Percentiles rank a stretch among this genome's conserved stretches.
Evolutionary conservation across 257 asterid genomes (phyloP).

Genomic region (Solanum virginianum): DNA sequence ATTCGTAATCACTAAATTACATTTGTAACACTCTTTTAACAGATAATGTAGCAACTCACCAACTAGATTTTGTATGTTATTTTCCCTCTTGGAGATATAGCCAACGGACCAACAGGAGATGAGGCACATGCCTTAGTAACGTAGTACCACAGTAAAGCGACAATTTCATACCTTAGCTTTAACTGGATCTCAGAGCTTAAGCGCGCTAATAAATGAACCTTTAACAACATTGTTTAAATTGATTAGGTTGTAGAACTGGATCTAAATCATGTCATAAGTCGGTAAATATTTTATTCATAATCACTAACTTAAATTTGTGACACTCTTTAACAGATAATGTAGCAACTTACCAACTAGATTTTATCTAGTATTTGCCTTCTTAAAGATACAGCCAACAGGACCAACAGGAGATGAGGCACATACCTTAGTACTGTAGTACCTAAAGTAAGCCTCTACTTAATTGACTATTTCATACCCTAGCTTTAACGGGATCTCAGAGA

Average conservation of each 20-base stretch:
- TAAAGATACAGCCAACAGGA: not conserved
- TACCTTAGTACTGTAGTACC: not conserved
- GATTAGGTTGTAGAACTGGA: not conserved
- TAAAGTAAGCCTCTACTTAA: not conserved
- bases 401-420: not conserved
- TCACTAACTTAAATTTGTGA: not conserved
- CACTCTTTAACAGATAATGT: not conserved
- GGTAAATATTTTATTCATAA: too few relatives aligned
- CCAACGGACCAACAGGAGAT: not conserved
- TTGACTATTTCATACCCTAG: not conserved
- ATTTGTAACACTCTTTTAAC: not conserved
- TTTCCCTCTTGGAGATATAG: not conserved
- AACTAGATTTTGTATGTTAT: not conserved
- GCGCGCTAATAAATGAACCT: not conserved
- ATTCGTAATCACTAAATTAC: not conserved
- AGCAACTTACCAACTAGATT: not conserved
- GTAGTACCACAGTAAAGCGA: not conserved
- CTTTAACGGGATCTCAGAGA: not conserved
- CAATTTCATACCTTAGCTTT: not conserved
- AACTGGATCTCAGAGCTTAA: not conserved
- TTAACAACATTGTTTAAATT: not conserved
- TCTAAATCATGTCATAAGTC: not conserved
- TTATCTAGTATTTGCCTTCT: not conserved
- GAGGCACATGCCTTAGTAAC: not conserved
- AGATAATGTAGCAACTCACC: not conserved